Conservation (phyloP, 23 red algal species). For the Pyropia haitanensis region DNA sequence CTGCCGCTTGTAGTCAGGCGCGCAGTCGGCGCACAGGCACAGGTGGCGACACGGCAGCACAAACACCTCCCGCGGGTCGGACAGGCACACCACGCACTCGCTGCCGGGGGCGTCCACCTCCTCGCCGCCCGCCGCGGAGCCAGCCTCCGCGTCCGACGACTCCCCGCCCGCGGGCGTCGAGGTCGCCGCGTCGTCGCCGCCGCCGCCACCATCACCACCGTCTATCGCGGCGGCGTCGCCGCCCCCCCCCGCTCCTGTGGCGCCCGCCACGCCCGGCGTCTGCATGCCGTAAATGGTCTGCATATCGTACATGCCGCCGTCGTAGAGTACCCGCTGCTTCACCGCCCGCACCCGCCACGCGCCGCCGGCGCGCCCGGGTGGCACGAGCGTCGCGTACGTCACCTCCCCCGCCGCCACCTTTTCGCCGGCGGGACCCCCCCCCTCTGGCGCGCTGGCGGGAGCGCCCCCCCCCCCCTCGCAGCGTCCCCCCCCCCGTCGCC, state of each 20-base stretch:
- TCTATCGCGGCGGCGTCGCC: background rate
- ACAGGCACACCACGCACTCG: conserved; percentile 80
- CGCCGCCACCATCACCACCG: background rate
- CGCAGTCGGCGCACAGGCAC: conserved; percentile 85
- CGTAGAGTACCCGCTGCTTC: conserved; percentile 53
- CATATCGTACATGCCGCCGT: conserved; percentile 46
- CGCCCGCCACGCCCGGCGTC: conserved; percentile 15
- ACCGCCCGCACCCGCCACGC: conserved; percentile 14
- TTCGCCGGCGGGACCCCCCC: background rate
- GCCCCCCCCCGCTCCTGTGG: background rate
- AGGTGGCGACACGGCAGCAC: conserved; percentile 86
- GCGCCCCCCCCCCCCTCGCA: background rate
- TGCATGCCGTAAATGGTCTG: conserved; percentile 80
- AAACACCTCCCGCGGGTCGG: conserved; percentile 48
- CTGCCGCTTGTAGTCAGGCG: conserved; percentile 6
- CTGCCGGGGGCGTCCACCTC: conserved; percentile 3
- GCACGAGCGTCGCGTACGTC: conserved; percentile 52
- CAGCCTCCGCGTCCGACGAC: background rate
- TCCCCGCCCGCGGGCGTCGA: conserved; percentile 2
- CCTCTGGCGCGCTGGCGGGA: background rate
- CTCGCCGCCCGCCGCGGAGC: background rate
- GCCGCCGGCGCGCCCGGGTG: background rate
- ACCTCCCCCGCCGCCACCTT: conserved; percentile 18
- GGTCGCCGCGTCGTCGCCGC: conserved; percentile 44
- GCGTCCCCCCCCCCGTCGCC: background rate